A percentile compares a stretch with the other conserved stretches of the same genome.
These are phyloP conservation scores for Periglandula ipomoeae DNA, from an alignment of 2,329 filamentous ascomycete genomes.

Conservation along the genomic window DNA sequence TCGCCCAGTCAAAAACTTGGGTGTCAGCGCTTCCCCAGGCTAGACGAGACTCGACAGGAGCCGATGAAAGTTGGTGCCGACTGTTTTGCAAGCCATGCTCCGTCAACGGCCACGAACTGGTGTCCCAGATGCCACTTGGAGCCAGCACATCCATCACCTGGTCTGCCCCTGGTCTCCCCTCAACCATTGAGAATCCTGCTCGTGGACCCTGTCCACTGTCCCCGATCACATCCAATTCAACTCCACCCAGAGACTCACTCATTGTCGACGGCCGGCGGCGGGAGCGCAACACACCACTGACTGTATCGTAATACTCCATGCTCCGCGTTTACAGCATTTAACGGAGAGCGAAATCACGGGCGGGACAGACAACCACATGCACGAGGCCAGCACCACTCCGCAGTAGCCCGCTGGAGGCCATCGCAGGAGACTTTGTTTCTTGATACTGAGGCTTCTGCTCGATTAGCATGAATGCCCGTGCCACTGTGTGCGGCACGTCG, in stretches of 20 bases:
- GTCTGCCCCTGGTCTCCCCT: background rate
- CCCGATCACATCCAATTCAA: background rate
- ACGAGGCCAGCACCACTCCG: no score
- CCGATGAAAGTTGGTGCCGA: background rate
- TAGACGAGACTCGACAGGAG: background rate
- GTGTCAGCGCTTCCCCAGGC: no score
- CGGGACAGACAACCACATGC: no score
- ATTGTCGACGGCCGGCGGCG: background rate
- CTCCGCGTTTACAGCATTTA: background rate
- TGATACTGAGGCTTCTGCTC: no score
- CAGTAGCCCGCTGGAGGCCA: no score
- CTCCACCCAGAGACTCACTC: background rate
- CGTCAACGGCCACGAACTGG: background rate
- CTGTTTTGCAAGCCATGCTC: background rate
- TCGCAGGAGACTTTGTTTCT: no score
- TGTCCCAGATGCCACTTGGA: background rate
- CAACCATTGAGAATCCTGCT: background rate
- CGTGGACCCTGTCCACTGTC: background rate
- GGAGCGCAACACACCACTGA: background rate
- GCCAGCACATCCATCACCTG: slow-evolving; percentile 1
- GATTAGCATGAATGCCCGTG: no score
- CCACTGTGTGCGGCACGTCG: no score
- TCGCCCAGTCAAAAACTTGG: no score
- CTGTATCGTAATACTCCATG: background rate
- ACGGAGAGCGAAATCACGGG: no score